A percentile compares a stretch with the other conserved stretches of the same genome.
These are phyloP conservation scores for Linanthus parryae DNA, from an alignment of 148 eudicot species.

Conservation along the genomic window DNA sequence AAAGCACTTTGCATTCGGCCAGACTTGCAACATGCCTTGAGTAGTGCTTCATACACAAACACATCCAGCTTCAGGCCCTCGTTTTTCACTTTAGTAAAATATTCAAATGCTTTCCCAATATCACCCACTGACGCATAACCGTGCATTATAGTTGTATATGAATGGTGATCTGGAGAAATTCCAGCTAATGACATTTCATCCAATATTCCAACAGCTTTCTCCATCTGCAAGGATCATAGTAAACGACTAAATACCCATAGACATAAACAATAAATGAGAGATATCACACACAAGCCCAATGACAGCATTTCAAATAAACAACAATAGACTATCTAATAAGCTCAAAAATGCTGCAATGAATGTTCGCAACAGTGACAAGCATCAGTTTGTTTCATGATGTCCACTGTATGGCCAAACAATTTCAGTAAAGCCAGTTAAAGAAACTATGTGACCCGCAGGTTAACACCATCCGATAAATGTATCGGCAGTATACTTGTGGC, in stretches of 20 bases:
- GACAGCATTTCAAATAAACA: too few relatives aligned
- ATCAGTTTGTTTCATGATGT: too few relatives aligned
- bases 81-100: constrained; percentile 68
- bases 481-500: too few relatives aligned
- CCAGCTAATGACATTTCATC: constrained; percentile 84
- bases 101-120: constrained; percentile 95
- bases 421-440: too few relatives aligned
- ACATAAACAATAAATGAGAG: neutral
- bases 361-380: too few relatives aligned
- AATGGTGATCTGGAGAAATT: constrained; percentile 61
- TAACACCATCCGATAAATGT: too few relatives aligned
- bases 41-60: constrained; percentile 82
- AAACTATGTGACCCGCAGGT: too few relatives aligned
- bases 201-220: constrained; percentile 62
- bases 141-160: constrained; percentile 92
- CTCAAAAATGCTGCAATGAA: too few relatives aligned
- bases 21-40: constrained; percentile 94
- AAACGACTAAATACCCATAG: neutral
- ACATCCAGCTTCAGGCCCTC: constrained; percentile 93
- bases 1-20: constrained; percentile 99
- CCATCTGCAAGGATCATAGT: constrained; percentile 53
- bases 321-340: too few relatives aligned
- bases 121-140: constrained; percentile 97
- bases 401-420: too few relatives aligned
- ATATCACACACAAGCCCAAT: too few relatives aligned